Percentiles rank a stretch among this genome's conserved stretches.
phyloP scores from a whole-genome alignment of 164 flowering plant species.

The Chloranthus sessilifolius region DNA sequence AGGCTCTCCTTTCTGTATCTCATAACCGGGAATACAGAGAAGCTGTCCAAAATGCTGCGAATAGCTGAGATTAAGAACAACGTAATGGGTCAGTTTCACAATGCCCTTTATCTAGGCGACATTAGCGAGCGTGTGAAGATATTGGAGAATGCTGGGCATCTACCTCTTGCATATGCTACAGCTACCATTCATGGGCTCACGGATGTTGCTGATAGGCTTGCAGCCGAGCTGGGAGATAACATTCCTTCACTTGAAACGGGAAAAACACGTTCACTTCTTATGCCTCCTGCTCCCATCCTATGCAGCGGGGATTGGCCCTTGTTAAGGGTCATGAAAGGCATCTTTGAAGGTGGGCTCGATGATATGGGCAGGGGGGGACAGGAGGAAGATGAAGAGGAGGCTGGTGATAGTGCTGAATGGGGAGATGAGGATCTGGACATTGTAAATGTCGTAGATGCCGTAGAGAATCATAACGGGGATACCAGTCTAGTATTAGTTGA shows the following conservation, averaged over 20 bases:
- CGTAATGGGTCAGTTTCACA: constrained; percentile 45
- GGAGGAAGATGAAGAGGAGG: constrained; percentile 29
- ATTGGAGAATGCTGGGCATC: constrained; percentile 34
- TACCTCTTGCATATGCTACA: constrained; percentile 37
- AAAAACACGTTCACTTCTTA: constrained; percentile 26
- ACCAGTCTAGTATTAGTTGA: constrained; percentile 12
- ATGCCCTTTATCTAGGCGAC: constrained; percentile 37
- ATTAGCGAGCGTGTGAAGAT: constrained; percentile 34
- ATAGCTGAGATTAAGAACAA: constrained; percentile 37
- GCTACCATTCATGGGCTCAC: constrained; percentile 31
- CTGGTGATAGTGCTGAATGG: constrained; percentile 28
- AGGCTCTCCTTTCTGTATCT: constrained; percentile 40
- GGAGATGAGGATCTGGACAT: constrained; percentile 32
- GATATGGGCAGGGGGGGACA: constrained; percentile 21
- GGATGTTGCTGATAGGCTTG: constrained; percentile 30
- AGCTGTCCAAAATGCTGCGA: constrained; percentile 33
- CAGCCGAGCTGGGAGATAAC: constrained; percentile 29
- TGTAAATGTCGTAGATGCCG: constrained; percentile 17
- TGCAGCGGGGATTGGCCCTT: constrained; percentile 43
- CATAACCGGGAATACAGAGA: constrained; percentile 32
- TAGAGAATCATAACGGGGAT: constrained; percentile 24
- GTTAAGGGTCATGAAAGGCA: constrained; percentile 33
- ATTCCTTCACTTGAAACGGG: constrained; percentile 25
- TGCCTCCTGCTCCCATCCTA: constrained; percentile 27
- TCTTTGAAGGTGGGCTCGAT: constrained; percentile 35